phyloP scores from a whole-genome alignment of 108 stramenopile species.

The Pseudonitzschia delicatissima region DNA sequence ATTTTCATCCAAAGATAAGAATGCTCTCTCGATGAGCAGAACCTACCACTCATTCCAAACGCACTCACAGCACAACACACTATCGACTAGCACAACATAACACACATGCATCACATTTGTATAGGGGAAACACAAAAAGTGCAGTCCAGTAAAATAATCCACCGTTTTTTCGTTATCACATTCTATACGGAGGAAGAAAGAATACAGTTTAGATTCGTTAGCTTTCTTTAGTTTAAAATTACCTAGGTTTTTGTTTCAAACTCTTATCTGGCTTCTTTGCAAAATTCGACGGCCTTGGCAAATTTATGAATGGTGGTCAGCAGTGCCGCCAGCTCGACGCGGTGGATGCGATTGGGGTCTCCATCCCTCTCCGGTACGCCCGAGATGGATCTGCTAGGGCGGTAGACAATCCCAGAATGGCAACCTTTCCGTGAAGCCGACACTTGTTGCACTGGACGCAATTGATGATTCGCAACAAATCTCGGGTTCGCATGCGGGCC shows the following conservation, averaged over 20 bases:
- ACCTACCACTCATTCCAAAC: background rate
- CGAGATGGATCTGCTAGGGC: slow-evolving; percentile 80
- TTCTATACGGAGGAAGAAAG: no score
- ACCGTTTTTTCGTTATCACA: no score
- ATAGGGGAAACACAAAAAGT: no score
- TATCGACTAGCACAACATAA: background rate
- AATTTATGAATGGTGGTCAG: slow-evolving; percentile 79
- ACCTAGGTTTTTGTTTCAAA: no score
- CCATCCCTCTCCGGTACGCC: slow-evolving; percentile 59
- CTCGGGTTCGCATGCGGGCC: slow-evolving; percentile 80
- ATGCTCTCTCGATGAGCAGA: no score
- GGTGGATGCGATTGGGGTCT: slow-evolving; percentile 61
- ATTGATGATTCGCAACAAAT: slow-evolving; percentile 93
- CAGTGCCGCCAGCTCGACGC: slow-evolving; percentile 85
- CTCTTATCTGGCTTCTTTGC: slow-evolving; percentile 48
- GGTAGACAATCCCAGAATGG: slow-evolving; percentile 86
- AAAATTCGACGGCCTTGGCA: slow-evolving; percentile 77
- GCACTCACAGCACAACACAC: slow-evolving; percentile 2
- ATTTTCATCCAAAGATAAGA: no score
- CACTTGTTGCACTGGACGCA: slow-evolving; percentile 99
- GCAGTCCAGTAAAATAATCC: no score
- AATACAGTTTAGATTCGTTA: no score
- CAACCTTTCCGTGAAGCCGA: slow-evolving; percentile 87
- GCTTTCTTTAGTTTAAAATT: no score
- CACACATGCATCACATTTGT: no score